Evolutionary conservation across 139 green algal genomes (phyloP), one percentile per base, ranked within the genome.

Genomic region (Chlorella sp.): DNA sequence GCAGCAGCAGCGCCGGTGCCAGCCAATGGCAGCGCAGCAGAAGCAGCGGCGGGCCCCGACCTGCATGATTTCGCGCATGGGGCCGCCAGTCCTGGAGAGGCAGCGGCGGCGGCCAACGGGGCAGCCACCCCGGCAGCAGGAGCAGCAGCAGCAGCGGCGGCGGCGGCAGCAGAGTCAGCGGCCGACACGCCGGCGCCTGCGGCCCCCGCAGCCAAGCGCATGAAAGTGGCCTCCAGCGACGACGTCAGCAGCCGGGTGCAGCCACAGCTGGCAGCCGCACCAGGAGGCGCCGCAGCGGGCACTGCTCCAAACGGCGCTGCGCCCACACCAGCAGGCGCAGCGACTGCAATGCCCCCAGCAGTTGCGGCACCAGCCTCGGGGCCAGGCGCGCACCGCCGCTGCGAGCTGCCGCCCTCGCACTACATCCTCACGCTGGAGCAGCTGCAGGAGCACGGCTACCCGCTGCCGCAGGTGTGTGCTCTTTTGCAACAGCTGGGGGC

Each of bases 401-500:
- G 34, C 67, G 19, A 69, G 17, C 65, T 75, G 44, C 60, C 87
- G 28, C 40, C 70, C 14, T 46, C 62, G 2, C 65, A 80, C 54
- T 80, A 90, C 22, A n/a, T 64, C 28, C n/a, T 77, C 26, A 76
- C 70, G 0, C 30, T 78, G 28, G 73, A 81, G 32, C 51, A 87
- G 69, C 48, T 87, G 74, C 44, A 44, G 30, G 32, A 77, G 44
- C 44, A 84, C 60, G 46, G 38, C 73, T 86, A 86, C 76, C 84
- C 84, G 51, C 58, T 84, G 70, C 69, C 77, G 11, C 51, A 60
- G 51, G 51, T 60, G 51, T 2, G 51, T 20, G 51, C n/a, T n/a
- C n/a, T n/a, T n/a, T n/a, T n/a, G n/a, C n/a, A n/a, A n/a, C n/a
- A n/a, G n/a, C n/a, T n/a, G n/a, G n/a, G n/a, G n/a, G n/a, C n/a